phyloP scores from a whole-genome alignment of 306 rosid species.

The Prunus dulcis region DNA sequence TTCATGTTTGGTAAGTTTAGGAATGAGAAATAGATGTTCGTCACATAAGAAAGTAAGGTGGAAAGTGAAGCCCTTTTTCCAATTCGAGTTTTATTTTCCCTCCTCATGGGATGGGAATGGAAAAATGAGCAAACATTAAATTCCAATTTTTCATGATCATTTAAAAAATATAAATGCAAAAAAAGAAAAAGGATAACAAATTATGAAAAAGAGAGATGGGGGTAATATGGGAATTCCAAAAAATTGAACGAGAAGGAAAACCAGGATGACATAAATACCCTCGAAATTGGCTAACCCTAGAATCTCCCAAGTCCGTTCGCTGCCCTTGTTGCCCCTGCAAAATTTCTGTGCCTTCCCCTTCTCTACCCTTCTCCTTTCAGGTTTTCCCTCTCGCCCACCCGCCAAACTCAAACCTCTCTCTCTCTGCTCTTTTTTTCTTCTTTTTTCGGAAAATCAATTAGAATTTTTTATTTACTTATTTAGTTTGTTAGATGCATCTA shows the following conservation, averaged over 20 bases:
- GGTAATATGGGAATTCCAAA: constrained; percentile 11
- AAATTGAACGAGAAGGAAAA: background rate
- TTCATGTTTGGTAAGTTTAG: accelerated
- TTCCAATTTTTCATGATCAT: too few relatives aligned
- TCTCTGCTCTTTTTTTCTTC: background rate
- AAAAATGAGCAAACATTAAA: too few relatives aligned
- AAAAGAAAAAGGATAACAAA: too few relatives aligned
- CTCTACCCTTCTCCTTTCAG: constrained; percentile 39
- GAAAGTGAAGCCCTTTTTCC: too few relatives aligned
- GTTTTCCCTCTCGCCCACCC: constrained; percentile 33
- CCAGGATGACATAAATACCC: constrained; percentile 33
- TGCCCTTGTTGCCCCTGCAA: constrained; percentile 25
- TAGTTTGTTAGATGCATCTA: background rate
- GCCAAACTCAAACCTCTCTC: constrained; percentile 17
- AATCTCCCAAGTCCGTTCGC: constrained; percentile 7
- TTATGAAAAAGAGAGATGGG: background rate
- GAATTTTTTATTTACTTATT: background rate
- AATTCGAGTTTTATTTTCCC: too few relatives aligned
- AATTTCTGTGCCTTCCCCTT: constrained; percentile 25
- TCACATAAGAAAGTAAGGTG: accelerated
- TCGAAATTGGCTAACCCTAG: constrained; percentile 28
- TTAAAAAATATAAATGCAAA: too few relatives aligned
- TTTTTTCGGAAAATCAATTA: background rate
- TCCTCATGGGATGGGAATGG: accelerated
- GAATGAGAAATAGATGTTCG: accelerated